These are phyloP conservation scores for Gloeostereum incarnatum DNA, from an alignment of 768 basidiomycete genomes.

Conservation along the genomic window DNA sequence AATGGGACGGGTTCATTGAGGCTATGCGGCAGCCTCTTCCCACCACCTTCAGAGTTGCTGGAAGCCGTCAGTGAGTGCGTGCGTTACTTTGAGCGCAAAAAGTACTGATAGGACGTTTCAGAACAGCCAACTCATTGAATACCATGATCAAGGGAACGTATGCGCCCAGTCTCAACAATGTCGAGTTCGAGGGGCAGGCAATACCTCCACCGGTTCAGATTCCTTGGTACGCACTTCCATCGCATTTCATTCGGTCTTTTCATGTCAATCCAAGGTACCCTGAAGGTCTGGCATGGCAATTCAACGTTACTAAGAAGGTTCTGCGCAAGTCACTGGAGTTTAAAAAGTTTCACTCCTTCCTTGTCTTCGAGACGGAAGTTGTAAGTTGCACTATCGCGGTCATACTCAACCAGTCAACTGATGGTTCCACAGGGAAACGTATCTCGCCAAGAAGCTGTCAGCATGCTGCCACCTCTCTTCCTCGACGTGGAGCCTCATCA, in stretches of 20 bases:
- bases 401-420: conserved; percentile 1
- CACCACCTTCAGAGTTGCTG: conserved; percentile 89
- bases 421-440: conserved; percentile 70
- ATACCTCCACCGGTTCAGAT: conserved; percentile 79
- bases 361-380: conserved; percentile 97
- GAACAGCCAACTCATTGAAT: conserved; percentile 68
- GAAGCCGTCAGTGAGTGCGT: conserved; percentile 64
- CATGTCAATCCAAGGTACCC: conserved; percentile 62
- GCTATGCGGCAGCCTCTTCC: conserved; percentile 67
- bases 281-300: conserved; percentile 91
- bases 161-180: conserved; percentile 65
- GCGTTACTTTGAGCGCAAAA: background rate
- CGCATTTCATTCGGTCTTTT: conserved; percentile 1
- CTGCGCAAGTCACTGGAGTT: conserved; percentile 85
- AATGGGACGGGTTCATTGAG: conserved; percentile 72
- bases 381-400: conserved; percentile 34
- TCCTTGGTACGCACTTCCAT: conserved; percentile 53
- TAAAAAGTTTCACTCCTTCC: conserved; percentile 90
- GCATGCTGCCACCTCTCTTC: conserved; percentile 97
- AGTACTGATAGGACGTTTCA: conserved; percentile 18
- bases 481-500: conserved; percentile 94
- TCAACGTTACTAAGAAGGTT: conserved; percentile 84
- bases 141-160: conserved; percentile 67
- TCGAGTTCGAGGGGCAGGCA: conserved; percentile 65
- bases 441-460: conserved; percentile 94